Percentiles rank a stretch among this genome's conserved stretches.
These are phyloP conservation scores for Kwoniella heveanensis DNA, from an alignment of 768 basidiomycete species.

Conservation along the genomic window DNA sequence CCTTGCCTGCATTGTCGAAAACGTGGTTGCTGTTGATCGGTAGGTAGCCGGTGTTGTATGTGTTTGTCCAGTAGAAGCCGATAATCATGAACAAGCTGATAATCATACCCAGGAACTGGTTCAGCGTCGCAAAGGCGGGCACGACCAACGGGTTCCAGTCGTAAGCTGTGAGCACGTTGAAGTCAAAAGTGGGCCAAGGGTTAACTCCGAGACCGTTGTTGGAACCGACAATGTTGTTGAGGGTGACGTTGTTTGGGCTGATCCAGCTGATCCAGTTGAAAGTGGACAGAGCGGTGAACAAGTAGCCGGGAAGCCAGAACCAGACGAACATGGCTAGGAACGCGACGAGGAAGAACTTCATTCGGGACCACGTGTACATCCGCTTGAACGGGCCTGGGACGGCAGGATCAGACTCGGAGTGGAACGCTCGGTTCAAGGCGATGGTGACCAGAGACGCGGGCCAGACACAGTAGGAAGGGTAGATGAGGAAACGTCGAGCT, in stretches of 20 bases:
- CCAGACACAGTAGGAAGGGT: slow-evolving; percentile 66
- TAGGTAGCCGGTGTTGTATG: slow-evolving; percentile 54
- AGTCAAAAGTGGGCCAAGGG: slow-evolving; percentile 57
- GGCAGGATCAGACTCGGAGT: slow-evolving; percentile 73
- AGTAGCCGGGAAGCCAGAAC: slow-evolving; percentile 49
- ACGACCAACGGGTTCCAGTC: slow-evolving; percentile 52
- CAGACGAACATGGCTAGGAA: slow-evolving; percentile 40
- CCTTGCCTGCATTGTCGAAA: slow-evolving; percentile 60
- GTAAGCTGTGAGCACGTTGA: slow-evolving; percentile 48
- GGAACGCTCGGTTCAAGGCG: slow-evolving; percentile 44
- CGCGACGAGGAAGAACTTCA: slow-evolving; percentile 32
- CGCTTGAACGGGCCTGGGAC: slow-evolving; percentile 88
- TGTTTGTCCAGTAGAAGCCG: slow-evolving; percentile 38
- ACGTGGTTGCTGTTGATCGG: slow-evolving; percentile 53
- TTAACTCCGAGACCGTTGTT: slow-evolving; percentile 57
- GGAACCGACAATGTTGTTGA: slow-evolving; percentile 51
- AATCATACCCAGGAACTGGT: slow-evolving; percentile 56
- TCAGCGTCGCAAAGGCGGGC: slow-evolving; percentile 58
- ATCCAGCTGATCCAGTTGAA: slow-evolving; percentile 59
- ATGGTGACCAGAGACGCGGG: slow-evolving; percentile 36
- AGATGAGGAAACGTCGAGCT: slow-evolving; percentile 83
- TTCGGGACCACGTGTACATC: slow-evolving; percentile 28
- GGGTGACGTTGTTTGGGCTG: slow-evolving; percentile 55
- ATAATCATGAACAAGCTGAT: slow-evolving; percentile 35
- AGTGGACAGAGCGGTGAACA: slow-evolving; percentile 39